phyloP scores from a whole-genome alignment of 75 land plant genomes.

The Ceratopteris richardii region DNA sequence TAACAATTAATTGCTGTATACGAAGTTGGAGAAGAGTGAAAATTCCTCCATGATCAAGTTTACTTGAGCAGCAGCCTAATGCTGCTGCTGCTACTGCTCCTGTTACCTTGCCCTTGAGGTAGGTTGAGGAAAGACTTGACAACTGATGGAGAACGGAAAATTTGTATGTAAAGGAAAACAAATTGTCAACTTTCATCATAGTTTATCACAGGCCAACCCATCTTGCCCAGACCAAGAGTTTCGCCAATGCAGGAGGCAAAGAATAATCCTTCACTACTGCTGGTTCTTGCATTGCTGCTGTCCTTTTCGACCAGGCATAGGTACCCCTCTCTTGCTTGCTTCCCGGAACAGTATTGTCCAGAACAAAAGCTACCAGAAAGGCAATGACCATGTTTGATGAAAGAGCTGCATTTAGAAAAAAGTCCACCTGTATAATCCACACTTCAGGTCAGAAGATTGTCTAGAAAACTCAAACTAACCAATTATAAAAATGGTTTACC shows the following conservation, averaged over 20 bases:
- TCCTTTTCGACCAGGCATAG: constrained; percentile 50
- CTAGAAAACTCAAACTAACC: constrained; percentile 2
- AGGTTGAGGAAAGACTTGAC: no score
- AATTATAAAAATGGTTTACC: constrained; percentile 23
- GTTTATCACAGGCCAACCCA: constrained; percentile 48
- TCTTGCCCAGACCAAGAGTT: constrained; percentile 43
- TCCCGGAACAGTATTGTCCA: constrained; percentile 86
- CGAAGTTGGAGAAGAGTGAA: no score
- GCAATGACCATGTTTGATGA: constrained; percentile 84
- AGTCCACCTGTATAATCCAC: constrained; percentile 49
- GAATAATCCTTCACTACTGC: constrained; percentile 40
- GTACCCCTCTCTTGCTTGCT: constrained; percentile 64
- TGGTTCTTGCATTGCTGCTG: constrained; percentile 28
- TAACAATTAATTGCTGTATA: no score
- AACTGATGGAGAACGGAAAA: no score
- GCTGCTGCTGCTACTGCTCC: no score
- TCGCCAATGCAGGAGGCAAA: constrained; percentile 36
- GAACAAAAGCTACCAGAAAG: constrained; percentile 51
- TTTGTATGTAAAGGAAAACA: no score
- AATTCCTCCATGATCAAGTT: no score
- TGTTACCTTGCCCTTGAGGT: no score
- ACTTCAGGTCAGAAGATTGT: neutral
- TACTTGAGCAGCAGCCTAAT: no score
- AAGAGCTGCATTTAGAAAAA: constrained; percentile 51
- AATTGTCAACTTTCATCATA: no score